Conservation (phyloP, 208 protist genomes). For the Jaenimonas drosophilae region DNA sequence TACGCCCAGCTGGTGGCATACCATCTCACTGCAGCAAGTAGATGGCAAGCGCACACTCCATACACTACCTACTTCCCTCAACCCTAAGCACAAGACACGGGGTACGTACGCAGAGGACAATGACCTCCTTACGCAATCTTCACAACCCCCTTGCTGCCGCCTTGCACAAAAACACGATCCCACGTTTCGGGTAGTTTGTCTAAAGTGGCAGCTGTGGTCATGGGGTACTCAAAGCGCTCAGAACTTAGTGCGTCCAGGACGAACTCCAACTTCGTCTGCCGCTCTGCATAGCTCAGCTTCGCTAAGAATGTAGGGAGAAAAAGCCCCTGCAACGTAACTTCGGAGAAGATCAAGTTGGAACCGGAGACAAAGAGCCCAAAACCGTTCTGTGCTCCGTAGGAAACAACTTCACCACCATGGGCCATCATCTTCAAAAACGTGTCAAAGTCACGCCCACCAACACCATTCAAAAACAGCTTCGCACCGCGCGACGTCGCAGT, state of each 20-base stretch:
- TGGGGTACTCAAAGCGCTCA: conserved; percentile 38
- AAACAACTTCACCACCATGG: conserved; percentile 44
- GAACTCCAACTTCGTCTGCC: conserved; percentile 57
- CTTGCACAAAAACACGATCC: conserved; percentile 63
- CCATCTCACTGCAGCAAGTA: too few relatives aligned
- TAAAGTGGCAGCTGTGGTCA: conserved; percentile 22
- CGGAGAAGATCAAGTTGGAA: conserved; percentile 57
- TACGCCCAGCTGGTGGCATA: too few relatives aligned
- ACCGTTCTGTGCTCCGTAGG: conserved; percentile 68
- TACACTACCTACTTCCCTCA: too few relatives aligned
- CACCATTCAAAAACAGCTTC: conserved; percentile 52
- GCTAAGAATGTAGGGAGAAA: conserved; percentile 44
- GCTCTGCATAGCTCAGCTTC: conserved; percentile 24
- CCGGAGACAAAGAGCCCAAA: conserved; percentile 55
- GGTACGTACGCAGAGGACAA: too few relatives aligned
- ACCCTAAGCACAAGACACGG: too few relatives aligned
- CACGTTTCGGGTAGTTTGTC: conserved; percentile 54
- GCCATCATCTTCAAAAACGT: conserved; percentile 47
- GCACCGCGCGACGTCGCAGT: conserved; percentile 19
- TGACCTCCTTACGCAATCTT: too few relatives aligned
- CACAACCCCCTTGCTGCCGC: conserved; percentile 53
- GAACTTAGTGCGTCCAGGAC: conserved; percentile 34
- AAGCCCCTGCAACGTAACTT: conserved; percentile 63
- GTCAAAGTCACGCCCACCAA: conserved; percentile 63
- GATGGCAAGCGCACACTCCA: too few relatives aligned